Evolutionary conservation across 352 stramenopile genomes (phyloP), one percentile per base, ranked within the genome.

Genomic region (Thalassiosira livingstoniorum): DNA sequence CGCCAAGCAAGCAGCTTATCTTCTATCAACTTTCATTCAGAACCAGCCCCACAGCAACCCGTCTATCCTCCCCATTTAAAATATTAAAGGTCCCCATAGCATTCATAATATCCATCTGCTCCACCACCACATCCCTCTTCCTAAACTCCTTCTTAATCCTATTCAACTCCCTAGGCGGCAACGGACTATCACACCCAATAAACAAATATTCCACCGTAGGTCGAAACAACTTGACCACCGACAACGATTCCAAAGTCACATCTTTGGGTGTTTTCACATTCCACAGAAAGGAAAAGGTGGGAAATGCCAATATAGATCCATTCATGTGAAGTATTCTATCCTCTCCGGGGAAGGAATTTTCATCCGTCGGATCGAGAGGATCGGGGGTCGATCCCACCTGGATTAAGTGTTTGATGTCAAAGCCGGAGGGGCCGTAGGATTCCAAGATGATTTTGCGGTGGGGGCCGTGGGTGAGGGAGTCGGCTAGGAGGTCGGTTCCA

Each of bases 61-160:
- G 74, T 83, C 90, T 58, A 80, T 93, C 90, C 75, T 94, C 90
- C n/a, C 80, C 90, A 85, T 94, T 94, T 68, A 94, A 83, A 67
- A 94, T 89, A 78, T 94, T 94, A 42, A 94, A 94, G 0, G 87
- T 93, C 23, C 87, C 89, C 84, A 93, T 92, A 11, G 65, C 65
- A 78, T 87, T 84, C 80, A 87, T 87, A 39, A 92, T 62, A 76
- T 90, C 82, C 74, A 90, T 88, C 15, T 80, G 47, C 53, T 90
- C 81, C 4, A 88, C 79, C 34, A 91, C 82, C 43, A 92, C 71
- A 58, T 69, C 78, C 31, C 79, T 78, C 35, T 58, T 65, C 29
- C 54, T 27, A 47, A 93, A 69, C 43, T 85, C 71, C 58, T 53
- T 64, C 62, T 78, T 82, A 43, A 94, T 92, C 63, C 60, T 81